A percentile compares a stretch with the other conserved stretches of the same genome.
Conservation (phyloP, 345 rosid species). For the Dimocarpus longan region DNA sequence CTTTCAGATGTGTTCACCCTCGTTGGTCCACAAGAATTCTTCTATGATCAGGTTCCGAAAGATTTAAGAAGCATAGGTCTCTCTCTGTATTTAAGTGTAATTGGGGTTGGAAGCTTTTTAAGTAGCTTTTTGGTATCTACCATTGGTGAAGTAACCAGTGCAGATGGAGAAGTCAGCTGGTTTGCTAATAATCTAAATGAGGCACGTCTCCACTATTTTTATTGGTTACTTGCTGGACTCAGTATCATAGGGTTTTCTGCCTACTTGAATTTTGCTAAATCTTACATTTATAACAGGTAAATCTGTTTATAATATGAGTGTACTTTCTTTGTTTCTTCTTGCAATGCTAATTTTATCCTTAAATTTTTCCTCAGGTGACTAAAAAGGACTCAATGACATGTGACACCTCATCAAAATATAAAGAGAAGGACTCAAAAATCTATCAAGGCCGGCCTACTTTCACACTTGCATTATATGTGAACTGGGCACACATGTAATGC, state of each 20-base stretch:
- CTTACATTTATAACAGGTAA: conserved; percentile 21
- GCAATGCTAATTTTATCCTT: too few relatives aligned
- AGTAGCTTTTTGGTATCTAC: conserved; percentile 32
- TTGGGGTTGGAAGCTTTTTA: conserved; percentile 30
- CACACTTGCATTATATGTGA: too few relatives aligned
- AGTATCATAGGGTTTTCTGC: conserved; percentile 20
- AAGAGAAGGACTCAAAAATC: too few relatives aligned
- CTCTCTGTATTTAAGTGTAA: conserved; percentile 30
- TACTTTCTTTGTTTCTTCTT: too few relatives aligned
- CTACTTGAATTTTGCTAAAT: conserved; percentile 24
- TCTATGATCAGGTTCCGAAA: conserved; percentile 37
- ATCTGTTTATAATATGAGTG: too few relatives aligned
- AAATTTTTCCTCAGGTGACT: too few relatives aligned
- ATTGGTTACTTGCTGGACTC: conserved; percentile 31
- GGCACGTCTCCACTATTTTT: conserved; percentile 40
- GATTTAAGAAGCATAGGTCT: conserved; percentile 34
- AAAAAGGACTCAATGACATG: too few relatives aligned
- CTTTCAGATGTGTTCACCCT: conserved; percentile 31
- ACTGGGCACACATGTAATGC: too few relatives aligned
- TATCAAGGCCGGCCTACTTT: too few relatives aligned
- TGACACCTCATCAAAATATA: too few relatives aligned
- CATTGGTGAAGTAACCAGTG: conserved; percentile 13
- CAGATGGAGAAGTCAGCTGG: conserved; percentile 24
- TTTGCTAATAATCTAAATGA: conserved; percentile 33
- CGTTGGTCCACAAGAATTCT: conserved; percentile 42